Evolutionary conservation across 139 green algal genomes (phyloP), one percentile per base, ranked within the genome.

Genomic region (Bryopsis sp.): DNA sequence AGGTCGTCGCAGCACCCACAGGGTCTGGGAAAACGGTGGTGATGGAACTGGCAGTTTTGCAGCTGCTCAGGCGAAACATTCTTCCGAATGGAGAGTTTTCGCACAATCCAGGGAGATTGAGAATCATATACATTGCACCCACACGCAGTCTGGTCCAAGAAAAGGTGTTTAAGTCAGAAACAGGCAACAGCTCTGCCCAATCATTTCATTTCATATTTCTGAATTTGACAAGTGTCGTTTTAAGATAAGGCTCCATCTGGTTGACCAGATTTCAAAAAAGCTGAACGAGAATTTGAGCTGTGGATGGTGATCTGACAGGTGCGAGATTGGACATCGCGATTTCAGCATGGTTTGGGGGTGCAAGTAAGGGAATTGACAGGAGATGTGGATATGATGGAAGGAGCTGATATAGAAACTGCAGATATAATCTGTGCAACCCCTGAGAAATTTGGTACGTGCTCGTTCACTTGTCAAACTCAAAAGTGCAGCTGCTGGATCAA

Each of bases 11-110:
- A 6, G 84, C 89, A 0, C 89, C 89, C 0, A 96, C 89, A 26
- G 92, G 90, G 6, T 82, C 79, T 57, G 93, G 93, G 59, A 98
- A 98, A 71, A 98, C 93, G 1, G 88, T 88, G 1, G 74, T 97
- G 1, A 82, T 98, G 79, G 93, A 98, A 80, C 84, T 97, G 47
- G 86, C 84, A 0, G 82, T 96, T n/a, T 63, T 96, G 34, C 71
- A 82, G 0, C 37, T 95, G 67, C 59, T 95, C 32, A 75, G 64
- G 1, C 29, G 31, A 26, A 60, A 70, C 35, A 70, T 89, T 28
- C n/a, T 50, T 6, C 8, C 36, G 2, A n/a, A 70, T 4, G 61
- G 64, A 29, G 37, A 59, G 6, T 72, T 78, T 48, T 43, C 11
- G 7, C 48, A 69, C 61, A 6, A 8, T 36, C 2, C 38, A 28